phyloP scores from a whole-genome alignment of 2,329 filamentous ascomycete species.

The Aureobasidium leucospermi region DNA sequence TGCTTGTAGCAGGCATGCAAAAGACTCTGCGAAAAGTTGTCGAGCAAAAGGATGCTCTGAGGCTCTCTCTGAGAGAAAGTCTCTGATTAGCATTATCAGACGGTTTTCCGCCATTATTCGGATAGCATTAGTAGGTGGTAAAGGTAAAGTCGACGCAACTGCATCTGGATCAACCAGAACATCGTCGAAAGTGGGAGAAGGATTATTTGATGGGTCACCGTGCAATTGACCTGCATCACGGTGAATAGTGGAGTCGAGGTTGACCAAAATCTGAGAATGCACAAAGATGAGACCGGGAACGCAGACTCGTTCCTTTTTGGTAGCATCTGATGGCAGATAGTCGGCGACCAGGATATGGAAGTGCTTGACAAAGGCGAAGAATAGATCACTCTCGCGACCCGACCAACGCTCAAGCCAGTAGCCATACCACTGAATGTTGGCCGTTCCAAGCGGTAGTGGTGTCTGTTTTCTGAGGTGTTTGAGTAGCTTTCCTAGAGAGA shows the following conservation, averaged over 20 bases:
- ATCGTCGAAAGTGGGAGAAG: constrained; percentile 59
- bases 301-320: constrained; percentile 51
- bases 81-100: constrained; percentile 71
- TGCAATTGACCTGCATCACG: constrained; percentile 47
- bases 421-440: constrained; percentile 75
- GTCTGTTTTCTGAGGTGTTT: constrained; percentile 57
- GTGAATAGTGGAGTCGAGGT: constrained; percentile 78
- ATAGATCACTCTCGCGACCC: constrained; percentile 78
- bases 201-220: constrained; percentile 26
- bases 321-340: constrained; percentile 39
- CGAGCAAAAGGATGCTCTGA: constrained; percentile 48
- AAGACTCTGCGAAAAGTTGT: constrained; percentile 68
- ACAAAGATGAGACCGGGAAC: constrained; percentile 73
- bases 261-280: constrained; percentile 71
- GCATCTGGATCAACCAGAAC: constrained; percentile 60
- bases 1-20: constrained; percentile 65
- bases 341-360: constrained; percentile 74
- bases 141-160: constrained; percentile 52
- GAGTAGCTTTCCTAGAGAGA: constrained; percentile 53
- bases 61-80: constrained; percentile 62
- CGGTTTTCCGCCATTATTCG: constrained; percentile 85
- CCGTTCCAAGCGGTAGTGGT: constrained; percentile 59
- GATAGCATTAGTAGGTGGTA: constrained; percentile 61
- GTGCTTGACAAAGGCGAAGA: constrained; percentile 87
- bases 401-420: constrained; percentile 81